phyloP scores from a whole-genome alignment of 352 stramenopile genomes.

The Pythium coloratum region DNA sequence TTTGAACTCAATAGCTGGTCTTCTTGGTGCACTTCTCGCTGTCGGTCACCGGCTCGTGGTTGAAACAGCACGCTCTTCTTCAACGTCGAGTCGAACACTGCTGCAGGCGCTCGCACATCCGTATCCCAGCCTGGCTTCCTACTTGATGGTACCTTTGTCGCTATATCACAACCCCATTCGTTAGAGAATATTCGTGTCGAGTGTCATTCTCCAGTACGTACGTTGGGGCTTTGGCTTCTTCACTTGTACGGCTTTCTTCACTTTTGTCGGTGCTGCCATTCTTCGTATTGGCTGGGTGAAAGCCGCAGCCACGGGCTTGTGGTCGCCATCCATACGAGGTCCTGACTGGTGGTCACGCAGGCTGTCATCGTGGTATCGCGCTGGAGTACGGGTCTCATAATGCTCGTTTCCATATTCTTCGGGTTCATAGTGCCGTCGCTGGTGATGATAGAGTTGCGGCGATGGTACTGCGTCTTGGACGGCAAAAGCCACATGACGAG shows the following conservation, averaged over 20 bases:
- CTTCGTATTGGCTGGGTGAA: neutral
- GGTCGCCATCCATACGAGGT: neutral
- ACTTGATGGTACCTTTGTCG: neutral
- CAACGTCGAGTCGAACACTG: conserved; percentile 52
- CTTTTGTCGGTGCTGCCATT: neutral
- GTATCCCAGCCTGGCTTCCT: conserved; percentile 49
- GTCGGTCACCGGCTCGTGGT: conserved; percentile 40
- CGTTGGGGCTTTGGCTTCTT: conserved; percentile 1
- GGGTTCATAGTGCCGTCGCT: neutral
- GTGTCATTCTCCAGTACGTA: neutral
- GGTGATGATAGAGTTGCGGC: conserved; percentile 37
- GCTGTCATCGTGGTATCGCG: neutral
- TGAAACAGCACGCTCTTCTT: conserved; percentile 60
- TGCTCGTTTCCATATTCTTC: neutral
- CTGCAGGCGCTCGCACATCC: conserved; percentile 28
- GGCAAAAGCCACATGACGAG: conserved; percentile 47
- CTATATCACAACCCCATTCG: neutral
- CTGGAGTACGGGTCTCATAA: neutral
- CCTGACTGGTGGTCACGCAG: neutral
- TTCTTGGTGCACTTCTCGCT: conserved; percentile 27
- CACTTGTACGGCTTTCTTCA: neutral
- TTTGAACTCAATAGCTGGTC: conserved; percentile 4
- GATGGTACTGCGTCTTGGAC: conserved; percentile 44
- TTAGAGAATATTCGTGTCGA: neutral
- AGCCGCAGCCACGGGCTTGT: neutral